Evolutionary conservation across 2,329 filamentous ascomycete species (phyloP).

Genomic region (Aspergillus cejpii): DNA sequence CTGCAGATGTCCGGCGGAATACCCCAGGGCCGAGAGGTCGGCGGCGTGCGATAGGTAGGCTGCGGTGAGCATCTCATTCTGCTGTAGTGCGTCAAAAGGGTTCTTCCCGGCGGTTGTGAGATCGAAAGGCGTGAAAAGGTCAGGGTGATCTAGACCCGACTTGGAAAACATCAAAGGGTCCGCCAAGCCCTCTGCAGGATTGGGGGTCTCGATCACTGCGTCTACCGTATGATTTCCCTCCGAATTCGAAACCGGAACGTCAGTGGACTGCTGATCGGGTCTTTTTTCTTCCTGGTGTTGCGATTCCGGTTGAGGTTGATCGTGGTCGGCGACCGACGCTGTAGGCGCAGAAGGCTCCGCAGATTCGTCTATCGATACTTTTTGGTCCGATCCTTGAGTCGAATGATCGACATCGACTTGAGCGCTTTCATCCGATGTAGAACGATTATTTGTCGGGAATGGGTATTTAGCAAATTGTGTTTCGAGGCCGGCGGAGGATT

Average conservation of each 20-base stretch:
- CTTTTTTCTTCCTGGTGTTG: slow-evolving; percentile 10
- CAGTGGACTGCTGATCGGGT: slow-evolving; percentile 5
- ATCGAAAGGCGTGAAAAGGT: slow-evolving; percentile 34
- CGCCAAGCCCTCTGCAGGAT: slow-evolving; percentile 27
- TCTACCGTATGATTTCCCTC: slow-evolving; percentile 3
- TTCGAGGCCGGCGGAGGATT: slow-evolving; percentile 20
- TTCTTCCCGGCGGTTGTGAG: slow-evolving; percentile 28
- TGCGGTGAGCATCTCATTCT: slow-evolving; percentile 37
- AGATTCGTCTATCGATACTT: background rate
- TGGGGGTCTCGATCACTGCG: slow-evolving; percentile 12
- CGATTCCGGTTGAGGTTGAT: slow-evolving; percentile 3
- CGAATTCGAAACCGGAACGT: slow-evolving; percentile 9
- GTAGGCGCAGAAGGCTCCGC: background rate
- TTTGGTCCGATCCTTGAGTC: background rate
- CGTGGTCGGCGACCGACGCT: slow-evolving; percentile 3
- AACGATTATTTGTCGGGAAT: background rate
- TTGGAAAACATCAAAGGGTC: slow-evolving; percentile 33
- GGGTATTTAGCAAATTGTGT: slow-evolving; percentile 7
- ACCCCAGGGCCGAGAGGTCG: slow-evolving; percentile 32
- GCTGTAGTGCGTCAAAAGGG: slow-evolving; percentile 34
- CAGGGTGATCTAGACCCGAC: slow-evolving; percentile 25
- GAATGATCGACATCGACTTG: background rate
- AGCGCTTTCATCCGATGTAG: background rate
- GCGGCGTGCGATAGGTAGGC: slow-evolving; percentile 34
- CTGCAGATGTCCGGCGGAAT: slow-evolving; percentile 23